Conservation (phyloP, 208 protist species). For the Trypanosoma avium region DNA sequence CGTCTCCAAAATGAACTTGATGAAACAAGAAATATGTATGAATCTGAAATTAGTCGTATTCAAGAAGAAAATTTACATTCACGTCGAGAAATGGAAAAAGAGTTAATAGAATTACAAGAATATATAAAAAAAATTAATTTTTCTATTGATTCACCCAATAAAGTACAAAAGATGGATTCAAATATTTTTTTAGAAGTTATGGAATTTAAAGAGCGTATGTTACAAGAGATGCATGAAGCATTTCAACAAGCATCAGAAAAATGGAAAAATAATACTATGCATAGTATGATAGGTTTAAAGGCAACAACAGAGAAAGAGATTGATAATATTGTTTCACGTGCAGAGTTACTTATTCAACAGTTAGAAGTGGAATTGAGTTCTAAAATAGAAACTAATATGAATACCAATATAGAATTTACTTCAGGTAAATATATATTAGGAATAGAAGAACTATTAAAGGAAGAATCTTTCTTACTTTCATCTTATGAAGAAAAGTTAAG, state of each 20-base stretch:
- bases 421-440: no score
- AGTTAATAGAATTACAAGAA: constrained; percentile 6
- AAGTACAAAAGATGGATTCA: not conserved
- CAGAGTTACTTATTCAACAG: not conserved
- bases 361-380: not conserved
- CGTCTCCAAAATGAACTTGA: constrained; percentile 13
- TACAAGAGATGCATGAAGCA: constrained; percentile 16
- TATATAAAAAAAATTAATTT: not conserved
- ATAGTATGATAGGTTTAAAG: not conserved
- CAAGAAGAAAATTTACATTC: constrained; percentile 1
- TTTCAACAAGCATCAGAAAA: constrained; percentile 14
- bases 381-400: no score
- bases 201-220: constrained; percentile 15
- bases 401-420: no score
- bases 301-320: constrained; percentile 3
- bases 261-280: constrained; percentile 16
- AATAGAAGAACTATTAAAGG: constrained; percentile 2
- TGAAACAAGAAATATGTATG: constrained; percentile 10
- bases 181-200: constrained; percentile 7
- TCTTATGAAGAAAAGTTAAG: constrained; percentile 7
- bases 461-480: not conserved
- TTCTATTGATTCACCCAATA: not conserved
- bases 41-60: constrained; percentile 8
- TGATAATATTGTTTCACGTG: not conserved
- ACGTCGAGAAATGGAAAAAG: not conserved